Conservation (phyloP, 495 filamentous ascomycete species). For the Hyaloscypha bicolor region DNA sequence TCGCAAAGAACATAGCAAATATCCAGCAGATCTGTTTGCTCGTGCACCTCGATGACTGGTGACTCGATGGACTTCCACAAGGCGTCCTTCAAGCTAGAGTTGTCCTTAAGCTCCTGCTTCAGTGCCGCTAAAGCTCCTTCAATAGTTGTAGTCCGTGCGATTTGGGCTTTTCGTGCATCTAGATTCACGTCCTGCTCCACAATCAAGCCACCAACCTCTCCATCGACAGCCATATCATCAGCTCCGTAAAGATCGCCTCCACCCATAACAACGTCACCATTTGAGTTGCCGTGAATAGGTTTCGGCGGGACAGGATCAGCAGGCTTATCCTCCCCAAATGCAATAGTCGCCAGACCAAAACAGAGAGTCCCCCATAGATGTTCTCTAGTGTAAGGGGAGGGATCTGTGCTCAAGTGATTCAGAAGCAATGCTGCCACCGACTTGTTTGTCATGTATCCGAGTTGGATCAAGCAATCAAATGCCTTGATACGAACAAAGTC, state of each 20-base stretch:
- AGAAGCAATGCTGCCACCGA: constrained; percentile 71
- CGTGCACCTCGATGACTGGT: constrained; percentile 61
- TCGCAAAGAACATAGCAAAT: constrained; percentile 76
- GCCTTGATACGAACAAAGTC: constrained; percentile 82
- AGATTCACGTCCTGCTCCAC: constrained; percentile 69
- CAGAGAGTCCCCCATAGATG: constrained; percentile 68
- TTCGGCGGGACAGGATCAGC: constrained; percentile 28
- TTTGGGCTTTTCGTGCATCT: constrained; percentile 61
- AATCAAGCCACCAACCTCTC: constrained; percentile 64
- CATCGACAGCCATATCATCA: constrained; percentile 32
- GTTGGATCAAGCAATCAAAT: constrained; percentile 77
- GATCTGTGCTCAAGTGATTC: constrained; percentile 70
- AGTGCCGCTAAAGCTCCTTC: constrained; percentile 74
- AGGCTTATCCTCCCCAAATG: constrained; percentile 63
- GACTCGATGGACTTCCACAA: constrained; percentile 82
- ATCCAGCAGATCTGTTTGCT: constrained; percentile 76
- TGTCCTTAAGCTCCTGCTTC: constrained; percentile 66
- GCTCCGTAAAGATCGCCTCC: constrained; percentile 32
- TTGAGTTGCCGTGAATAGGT: constrained; percentile 10
- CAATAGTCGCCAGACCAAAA: constrained; percentile 74
- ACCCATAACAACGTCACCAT: constrained; percentile 4
- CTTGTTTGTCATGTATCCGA: constrained; percentile 67
- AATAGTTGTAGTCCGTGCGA: constrained; percentile 75
- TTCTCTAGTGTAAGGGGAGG: constrained; percentile 77
- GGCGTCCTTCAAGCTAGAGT: constrained; percentile 64